Conservation (phyloP, 352 stramenopile genomes). For the Pythium rishiriense region DNA sequence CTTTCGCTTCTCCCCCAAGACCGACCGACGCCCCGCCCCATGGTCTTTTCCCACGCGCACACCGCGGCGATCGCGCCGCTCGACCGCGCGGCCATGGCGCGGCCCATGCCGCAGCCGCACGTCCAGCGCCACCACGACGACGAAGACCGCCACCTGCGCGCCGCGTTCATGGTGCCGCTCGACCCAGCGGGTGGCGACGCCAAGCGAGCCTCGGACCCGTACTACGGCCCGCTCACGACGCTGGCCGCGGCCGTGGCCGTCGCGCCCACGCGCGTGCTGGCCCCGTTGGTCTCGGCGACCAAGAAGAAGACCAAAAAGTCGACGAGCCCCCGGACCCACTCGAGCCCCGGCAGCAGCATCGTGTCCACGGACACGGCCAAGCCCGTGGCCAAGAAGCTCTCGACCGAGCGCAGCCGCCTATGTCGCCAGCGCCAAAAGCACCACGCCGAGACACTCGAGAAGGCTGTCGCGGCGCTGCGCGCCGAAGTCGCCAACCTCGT, state of each 20-base stretch:
- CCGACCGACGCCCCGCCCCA: not conserved
- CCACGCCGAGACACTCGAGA: slow-evolving; percentile 20
- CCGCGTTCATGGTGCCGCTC: not conserved
- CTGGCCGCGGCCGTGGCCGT: slow-evolving; percentile 1
- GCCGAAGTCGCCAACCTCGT: slow-evolving; percentile 48
- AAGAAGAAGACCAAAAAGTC: slow-evolving; percentile 16
- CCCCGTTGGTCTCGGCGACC: not conserved
- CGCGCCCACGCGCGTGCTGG: not conserved
- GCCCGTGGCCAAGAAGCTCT: slow-evolving; percentile 18
- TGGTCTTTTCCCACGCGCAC: slow-evolving; percentile 5
- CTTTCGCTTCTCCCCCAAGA: not conserved
- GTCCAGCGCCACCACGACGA: not conserved
- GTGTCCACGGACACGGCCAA: not conserved
- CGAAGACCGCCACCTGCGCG: not conserved
- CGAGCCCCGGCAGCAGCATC: not conserved
- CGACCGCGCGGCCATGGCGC: slow-evolving; percentile 1
- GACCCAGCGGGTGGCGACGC: not conserved
- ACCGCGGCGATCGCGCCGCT: slow-evolving; percentile 1
- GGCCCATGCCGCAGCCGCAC: slow-evolving; percentile 2
- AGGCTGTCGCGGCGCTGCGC: slow-evolving; percentile 37
- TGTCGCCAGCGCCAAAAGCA: slow-evolving; percentile 29
- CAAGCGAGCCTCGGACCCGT: not conserved
- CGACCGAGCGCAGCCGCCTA: slow-evolving; percentile 27
- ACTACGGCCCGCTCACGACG: not conserved
- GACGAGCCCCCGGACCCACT: not conserved